Percentiles rank a stretch among this genome's conserved stretches.
Evolutionary conservation across 1,139 yeast genomes (phyloP).

Genomic region (Candida sanyaensis): DNA sequence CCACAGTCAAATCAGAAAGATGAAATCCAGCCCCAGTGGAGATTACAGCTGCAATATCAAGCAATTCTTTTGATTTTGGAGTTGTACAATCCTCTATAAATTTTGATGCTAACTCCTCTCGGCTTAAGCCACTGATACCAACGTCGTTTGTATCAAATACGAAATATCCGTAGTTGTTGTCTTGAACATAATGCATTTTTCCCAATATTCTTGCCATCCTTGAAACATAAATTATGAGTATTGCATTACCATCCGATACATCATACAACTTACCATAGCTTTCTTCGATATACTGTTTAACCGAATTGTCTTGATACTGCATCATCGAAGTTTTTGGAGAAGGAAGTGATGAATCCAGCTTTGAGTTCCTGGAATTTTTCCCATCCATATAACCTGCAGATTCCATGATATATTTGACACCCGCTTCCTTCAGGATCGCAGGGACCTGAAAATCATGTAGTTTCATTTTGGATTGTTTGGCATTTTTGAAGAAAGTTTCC

Average conservation of each 20-base stretch:
- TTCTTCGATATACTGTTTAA: not conserved
- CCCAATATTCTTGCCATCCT: slow-evolving; percentile 13
- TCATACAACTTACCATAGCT: slow-evolving; percentile 8
- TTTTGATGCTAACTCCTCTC: slow-evolving; percentile 13
- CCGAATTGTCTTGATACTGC: not conserved
- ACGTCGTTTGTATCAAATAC: slow-evolving; percentile 4
- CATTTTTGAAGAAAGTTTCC: slow-evolving; percentile 6
- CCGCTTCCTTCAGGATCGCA: not conserved
- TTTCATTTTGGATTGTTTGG: slow-evolving; percentile 8
- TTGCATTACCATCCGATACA: slow-evolving; percentile 10
- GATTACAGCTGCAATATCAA: slow-evolving; percentile 49
- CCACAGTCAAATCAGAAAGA: slow-evolving; percentile 44
- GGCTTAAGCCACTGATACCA: slow-evolving; percentile 2
- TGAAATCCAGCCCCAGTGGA: slow-evolving; percentile 43
- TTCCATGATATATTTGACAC: slow-evolving; percentile 1
- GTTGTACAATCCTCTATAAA: slow-evolving; percentile 18
- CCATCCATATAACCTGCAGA: not conserved
- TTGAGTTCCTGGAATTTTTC: not conserved
- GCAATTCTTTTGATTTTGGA: slow-evolving; percentile 21
- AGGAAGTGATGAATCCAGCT: not conserved
- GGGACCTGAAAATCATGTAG: slow-evolving; percentile 10
- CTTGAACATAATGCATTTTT: slow-evolving; percentile 7
- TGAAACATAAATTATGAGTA: slow-evolving; percentile 8
- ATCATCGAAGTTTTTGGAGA: not conserved
- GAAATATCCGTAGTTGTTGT: slow-evolving; percentile 4